Conservation (phyloP, 495 filamentous ascomycete species). For the Tuber microsphaerosporum region DNA sequence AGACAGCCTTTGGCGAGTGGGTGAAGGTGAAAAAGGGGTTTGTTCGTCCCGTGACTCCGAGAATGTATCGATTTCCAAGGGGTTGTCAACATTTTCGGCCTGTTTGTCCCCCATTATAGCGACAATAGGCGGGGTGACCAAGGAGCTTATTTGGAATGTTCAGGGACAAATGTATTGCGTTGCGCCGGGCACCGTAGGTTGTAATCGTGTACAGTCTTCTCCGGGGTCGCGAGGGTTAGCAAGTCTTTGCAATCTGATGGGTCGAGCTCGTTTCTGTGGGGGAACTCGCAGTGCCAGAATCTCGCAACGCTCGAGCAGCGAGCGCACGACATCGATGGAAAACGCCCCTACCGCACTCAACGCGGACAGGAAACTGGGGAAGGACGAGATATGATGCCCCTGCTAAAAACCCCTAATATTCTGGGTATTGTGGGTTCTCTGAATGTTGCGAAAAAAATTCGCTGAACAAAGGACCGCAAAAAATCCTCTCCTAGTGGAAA, state of each 20-base stretch:
- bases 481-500: background rate
- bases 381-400: background rate
- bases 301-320: background rate
- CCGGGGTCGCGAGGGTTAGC: background rate
- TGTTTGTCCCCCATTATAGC: background rate
- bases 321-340: background rate
- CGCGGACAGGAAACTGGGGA: background rate
- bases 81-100: background rate
- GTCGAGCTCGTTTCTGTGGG: background rate
- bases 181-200: background rate
- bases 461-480: background rate
- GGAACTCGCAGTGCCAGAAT: background rate
- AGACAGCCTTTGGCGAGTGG: conserved; percentile 9
- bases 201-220: background rate
- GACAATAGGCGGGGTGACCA: background rate
- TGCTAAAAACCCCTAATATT: background rate
- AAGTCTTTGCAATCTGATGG: background rate
- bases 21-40: background rate
- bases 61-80: background rate
- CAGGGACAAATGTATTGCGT: background rate
- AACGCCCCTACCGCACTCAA: background rate
- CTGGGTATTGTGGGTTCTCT: background rate
- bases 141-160: background rate
- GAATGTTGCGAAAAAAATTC: background rate
- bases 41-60: background rate